A percentile compares a stretch with the other conserved stretches of the same genome.
phyloP scores from a whole-genome alignment of 1,284 basidiomycete species.

The Leccinum colubrinum region DNA sequence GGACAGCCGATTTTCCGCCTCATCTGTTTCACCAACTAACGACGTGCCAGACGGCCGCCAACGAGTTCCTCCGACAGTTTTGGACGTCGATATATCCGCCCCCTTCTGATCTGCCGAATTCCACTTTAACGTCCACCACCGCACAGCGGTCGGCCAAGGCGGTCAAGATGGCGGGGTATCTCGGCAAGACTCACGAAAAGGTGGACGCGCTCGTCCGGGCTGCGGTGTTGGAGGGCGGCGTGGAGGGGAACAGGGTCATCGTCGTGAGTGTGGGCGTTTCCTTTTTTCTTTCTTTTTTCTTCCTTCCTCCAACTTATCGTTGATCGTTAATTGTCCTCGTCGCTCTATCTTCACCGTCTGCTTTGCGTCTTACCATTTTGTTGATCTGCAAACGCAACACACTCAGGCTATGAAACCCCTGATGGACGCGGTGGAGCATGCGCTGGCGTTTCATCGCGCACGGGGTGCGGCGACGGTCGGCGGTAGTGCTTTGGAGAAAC shows the following conservation, averaged over 20 bases:
- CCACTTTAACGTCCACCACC: constrained; percentile 29
- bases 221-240: constrained; percentile 57
- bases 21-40: constrained; percentile 78
- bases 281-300: background rate
- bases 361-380: background rate
- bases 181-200: constrained; percentile 78
- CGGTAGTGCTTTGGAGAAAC: background rate
- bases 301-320: background rate
- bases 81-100: constrained; percentile 90
- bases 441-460: constrained; percentile 57
- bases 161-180: constrained; percentile 82
- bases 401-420: constrained; percentile 78
- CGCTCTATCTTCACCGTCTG: background rate
- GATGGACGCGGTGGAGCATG: constrained; percentile 75
- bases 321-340: background rate
- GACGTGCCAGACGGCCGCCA: constrained; percentile 88
- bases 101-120: constrained; percentile 50
- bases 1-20: constrained; percentile 76
- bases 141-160: constrained; percentile 74
- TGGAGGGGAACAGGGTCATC: constrained; percentile 64
- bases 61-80: constrained; percentile 95
- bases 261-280: constrained; percentile 48
- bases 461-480: constrained; percentile 8
- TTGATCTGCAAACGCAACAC: background rate
- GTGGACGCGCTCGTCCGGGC: constrained; percentile 71